A percentile compares a stretch with the other conserved stretches of the same genome.
phyloP scores from a whole-genome alignment of 345 rosid species.

The Lumnitzera racemosa region DNA sequence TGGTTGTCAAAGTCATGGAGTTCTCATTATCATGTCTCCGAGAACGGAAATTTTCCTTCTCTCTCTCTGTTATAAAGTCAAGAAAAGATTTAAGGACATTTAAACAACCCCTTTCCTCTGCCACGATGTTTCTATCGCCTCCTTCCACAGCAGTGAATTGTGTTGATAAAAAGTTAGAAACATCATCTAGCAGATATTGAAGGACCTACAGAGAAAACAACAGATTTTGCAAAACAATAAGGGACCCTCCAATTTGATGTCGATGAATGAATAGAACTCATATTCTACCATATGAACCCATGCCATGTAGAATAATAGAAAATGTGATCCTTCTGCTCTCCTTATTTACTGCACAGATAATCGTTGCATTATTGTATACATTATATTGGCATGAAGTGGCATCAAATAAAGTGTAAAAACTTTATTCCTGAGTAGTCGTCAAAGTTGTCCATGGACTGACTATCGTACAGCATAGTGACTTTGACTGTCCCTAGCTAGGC shows the following conservation, averaged over 20 bases:
- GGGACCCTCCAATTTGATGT: too few species aligned
- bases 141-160: slow-evolving; percentile 28
- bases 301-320: too few species aligned
- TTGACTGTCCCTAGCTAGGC: too few species aligned
- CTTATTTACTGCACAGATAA: too few species aligned
- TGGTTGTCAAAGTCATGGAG: slow-evolving; percentile 88
- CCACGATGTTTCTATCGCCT: slow-evolving; percentile 20
- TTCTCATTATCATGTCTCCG: slow-evolving; percentile 66
- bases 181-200: slow-evolving; percentile 82
- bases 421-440: too few species aligned
- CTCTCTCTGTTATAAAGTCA: slow-evolving; percentile 56
- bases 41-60: slow-evolving; percentile 62
- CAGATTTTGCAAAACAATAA: background rate
- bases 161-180: slow-evolving; percentile 60
- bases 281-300: background rate
- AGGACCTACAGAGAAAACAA: slow-evolving; percentile 56
- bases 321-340: too few species aligned
- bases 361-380: too few species aligned
- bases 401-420: too few species aligned
- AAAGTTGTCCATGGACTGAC: too few species aligned
- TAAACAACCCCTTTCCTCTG: slow-evolving; percentile 50
- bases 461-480: too few species aligned
- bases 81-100: slow-evolving; percentile 46
- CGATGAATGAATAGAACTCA: background rate
- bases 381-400: too few species aligned